A percentile compares a stretch with the other conserved stretches of the same genome.
phyloP scores from a whole-genome alignment of 768 basidiomycete genomes.

The Collybia sordida region DNA sequence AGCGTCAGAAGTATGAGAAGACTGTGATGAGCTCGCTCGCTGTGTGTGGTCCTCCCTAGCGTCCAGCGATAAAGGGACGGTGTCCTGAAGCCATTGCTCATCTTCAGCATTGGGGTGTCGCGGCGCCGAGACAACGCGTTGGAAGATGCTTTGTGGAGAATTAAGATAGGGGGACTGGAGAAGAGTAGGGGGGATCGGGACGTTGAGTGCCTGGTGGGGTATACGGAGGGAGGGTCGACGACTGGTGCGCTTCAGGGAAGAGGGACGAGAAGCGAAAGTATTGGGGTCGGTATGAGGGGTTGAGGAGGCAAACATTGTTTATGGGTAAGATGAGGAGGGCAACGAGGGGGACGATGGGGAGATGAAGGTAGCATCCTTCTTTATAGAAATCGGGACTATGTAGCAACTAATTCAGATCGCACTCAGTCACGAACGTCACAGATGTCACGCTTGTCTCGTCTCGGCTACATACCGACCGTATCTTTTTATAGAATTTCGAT shows the following conservation, averaged over 20 bases:
- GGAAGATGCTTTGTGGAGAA: conserved; percentile 50
- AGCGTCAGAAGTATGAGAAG: background rate
- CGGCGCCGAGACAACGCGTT: conserved; percentile 29
- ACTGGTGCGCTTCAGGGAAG: conserved; percentile 5
- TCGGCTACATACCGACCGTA: conserved; percentile 11
- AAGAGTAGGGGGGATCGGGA: conserved; percentile 62
- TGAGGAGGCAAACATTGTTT: background rate
- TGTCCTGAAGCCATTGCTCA: conserved; percentile 65
- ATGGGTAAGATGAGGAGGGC: background rate
- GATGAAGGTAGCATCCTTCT: background rate
- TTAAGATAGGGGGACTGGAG: conserved; percentile 53
- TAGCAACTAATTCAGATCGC: conserved; percentile 5
- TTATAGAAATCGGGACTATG: conserved; percentile 1
- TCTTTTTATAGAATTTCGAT: conserved; percentile 1
- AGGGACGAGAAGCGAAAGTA: background rate
- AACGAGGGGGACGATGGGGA: background rate
- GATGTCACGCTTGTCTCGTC: conserved; percentile 15
- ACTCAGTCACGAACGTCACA: conserved; percentile 1
- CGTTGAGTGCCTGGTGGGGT: conserved; percentile 28
- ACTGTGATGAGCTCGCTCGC: conserved; percentile 4
- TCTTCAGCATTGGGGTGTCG: conserved; percentile 47
- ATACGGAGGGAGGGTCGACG: conserved; percentile 39
- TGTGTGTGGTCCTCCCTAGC: conserved; percentile 1
- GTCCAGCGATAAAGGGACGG: conserved; percentile 41
- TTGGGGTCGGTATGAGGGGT: background rate